Percentiles rank a stretch among this genome's conserved stretches.
These are phyloP conservation scores for Diaporthe ampelina DNA, from an alignment of 2,329 filamentous ascomycete genomes.

Conservation along the genomic window DNA sequence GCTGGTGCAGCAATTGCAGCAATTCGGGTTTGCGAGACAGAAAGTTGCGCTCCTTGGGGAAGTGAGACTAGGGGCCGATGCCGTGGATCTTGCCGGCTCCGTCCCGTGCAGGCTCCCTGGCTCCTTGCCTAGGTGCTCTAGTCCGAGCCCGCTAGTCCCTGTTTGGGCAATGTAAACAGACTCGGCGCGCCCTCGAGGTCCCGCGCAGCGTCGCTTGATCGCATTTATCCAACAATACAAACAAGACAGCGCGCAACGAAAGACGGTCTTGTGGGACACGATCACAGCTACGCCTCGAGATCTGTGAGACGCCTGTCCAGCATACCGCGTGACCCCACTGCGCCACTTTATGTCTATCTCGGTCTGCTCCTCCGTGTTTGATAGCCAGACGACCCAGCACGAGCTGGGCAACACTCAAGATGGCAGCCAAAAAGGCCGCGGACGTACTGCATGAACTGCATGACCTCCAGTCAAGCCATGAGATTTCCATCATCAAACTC, in stretches of 20 bases:
- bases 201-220: not conserved
- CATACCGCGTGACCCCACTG: not conserved
- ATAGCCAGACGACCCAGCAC: not conserved
- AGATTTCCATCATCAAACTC: constrained; percentile 82
- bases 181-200: constrained; percentile 2
- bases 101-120: not conserved
- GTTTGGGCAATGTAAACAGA: constrained; percentile 34
- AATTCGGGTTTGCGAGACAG: not conserved
- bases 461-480: constrained; percentile 68
- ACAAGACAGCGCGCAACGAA: no score
- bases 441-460: constrained; percentile 64
- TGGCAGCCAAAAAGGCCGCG: constrained; percentile 51
- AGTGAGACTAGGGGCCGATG: not conserved
- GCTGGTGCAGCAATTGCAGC: constrained; percentile 1
- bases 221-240: not conserved
- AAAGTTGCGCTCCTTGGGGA: not conserved
- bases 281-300: not conserved
- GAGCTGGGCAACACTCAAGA: constrained; percentile 40
- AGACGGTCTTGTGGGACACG: not conserved
- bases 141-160: constrained; percentile 8
- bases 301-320: not conserved
- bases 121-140: not conserved
- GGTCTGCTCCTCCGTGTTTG: not conserved
- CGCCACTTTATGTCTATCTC: not conserved
- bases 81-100: constrained; percentile 15